A percentile compares a stretch with the other conserved stretches of the same genome.
These are phyloP conservation scores for Stylonectria norvegica DNA, from an alignment of 2,329 filamentous ascomycete species.

Conservation along the genomic window DNA sequence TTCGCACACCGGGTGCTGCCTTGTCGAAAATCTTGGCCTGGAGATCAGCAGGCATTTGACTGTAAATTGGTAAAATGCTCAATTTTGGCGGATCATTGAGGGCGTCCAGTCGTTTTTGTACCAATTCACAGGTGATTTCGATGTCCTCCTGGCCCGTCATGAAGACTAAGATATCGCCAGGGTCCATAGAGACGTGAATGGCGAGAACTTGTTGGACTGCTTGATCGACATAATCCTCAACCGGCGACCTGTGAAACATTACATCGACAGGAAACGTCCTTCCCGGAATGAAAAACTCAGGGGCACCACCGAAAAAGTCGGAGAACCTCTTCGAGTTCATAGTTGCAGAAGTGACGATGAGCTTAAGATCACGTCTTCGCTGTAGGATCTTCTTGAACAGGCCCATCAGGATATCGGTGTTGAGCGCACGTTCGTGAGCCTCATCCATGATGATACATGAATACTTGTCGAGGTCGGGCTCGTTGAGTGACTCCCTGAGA, in stretches of 20 bases:
- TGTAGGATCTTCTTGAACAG: slow-evolving; percentile 96
- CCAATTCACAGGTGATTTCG: slow-evolving; percentile 89
- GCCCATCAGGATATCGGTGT: slow-evolving; percentile 96
- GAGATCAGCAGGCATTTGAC: slow-evolving; percentile 97
- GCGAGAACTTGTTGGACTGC: slow-evolving; percentile 93
- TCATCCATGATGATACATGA: slow-evolving; percentile 99
- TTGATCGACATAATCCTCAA: slow-evolving; percentile 96
- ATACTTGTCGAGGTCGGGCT: slow-evolving; percentile 90
- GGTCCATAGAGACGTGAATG: slow-evolving; percentile 91
- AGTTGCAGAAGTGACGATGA: slow-evolving; percentile 96
- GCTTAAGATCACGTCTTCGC: slow-evolving; percentile 82
- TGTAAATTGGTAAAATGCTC: slow-evolving; percentile 95
- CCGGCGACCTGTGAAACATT: slow-evolving; percentile 90
- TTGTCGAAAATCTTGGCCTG: slow-evolving; percentile 97
- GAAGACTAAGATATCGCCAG: slow-evolving; percentile 93
- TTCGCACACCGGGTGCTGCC: slow-evolving; percentile 84
- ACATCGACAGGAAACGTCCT: slow-evolving; percentile 96
- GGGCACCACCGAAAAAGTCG: slow-evolving; percentile 91
- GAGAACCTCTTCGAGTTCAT: slow-evolving; percentile 98
- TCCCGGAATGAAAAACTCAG: slow-evolving; percentile 93
- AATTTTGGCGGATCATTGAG: slow-evolving; percentile 94
- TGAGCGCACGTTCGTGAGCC: slow-evolving; percentile 92
- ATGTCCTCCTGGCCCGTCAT: slow-evolving; percentile 99
- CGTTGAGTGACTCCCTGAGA: slow-evolving; percentile 86
- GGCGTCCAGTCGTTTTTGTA: slow-evolving; percentile 80